Percentiles rank a stretch among this genome's conserved stretches.
These are phyloP conservation scores for Tolypocladium ovalisporum DNA, from an alignment of 2,329 filamentous ascomycete genomes.

Conservation along the genomic window DNA sequence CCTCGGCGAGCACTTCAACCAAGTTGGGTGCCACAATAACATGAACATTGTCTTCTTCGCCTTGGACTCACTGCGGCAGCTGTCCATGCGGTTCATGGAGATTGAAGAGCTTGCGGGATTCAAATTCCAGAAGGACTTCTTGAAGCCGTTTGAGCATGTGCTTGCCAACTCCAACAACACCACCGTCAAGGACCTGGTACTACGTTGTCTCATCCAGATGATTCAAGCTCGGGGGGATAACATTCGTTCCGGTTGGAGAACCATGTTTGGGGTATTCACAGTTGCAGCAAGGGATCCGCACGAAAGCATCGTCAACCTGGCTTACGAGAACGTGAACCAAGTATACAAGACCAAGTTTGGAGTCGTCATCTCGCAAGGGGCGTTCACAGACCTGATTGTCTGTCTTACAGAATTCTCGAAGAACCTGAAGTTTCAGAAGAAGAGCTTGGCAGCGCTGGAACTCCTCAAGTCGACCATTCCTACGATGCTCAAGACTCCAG, in stretches of 20 bases:
- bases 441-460: conserved; percentile 92
- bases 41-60: conserved; percentile 97
- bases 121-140: conserved; percentile 98
- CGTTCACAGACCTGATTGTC: conserved; percentile 91
- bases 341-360: conserved; percentile 95
- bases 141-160: conserved; percentile 97
- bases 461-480: conserved; percentile 87
- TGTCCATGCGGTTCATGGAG: conserved; percentile 98
- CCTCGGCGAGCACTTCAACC: conserved; percentile 96
- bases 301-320: conserved; percentile 90
- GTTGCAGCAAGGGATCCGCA: conserved; percentile 88
- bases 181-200: conserved; percentile 92
- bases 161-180: conserved; percentile 87
- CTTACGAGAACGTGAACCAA: conserved; percentile 91
- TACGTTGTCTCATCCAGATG: conserved; percentile 97
- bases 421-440: conserved; percentile 97
- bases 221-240: conserved; percentile 94
- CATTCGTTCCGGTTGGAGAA: conserved; percentile 95
- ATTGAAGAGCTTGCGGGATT: conserved; percentile 96
- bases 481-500: conserved; percentile 89
- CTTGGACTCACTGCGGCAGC: conserved; percentile 83
- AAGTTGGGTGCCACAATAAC: conserved; percentile 92
- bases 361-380: conserved; percentile 89
- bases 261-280: conserved; percentile 98
- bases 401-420: conserved; percentile 98